These are phyloP conservation scores for Sequoiadendron giganteum DNA, from an alignment of 75 land plant genomes.

Conservation along the genomic window DNA sequence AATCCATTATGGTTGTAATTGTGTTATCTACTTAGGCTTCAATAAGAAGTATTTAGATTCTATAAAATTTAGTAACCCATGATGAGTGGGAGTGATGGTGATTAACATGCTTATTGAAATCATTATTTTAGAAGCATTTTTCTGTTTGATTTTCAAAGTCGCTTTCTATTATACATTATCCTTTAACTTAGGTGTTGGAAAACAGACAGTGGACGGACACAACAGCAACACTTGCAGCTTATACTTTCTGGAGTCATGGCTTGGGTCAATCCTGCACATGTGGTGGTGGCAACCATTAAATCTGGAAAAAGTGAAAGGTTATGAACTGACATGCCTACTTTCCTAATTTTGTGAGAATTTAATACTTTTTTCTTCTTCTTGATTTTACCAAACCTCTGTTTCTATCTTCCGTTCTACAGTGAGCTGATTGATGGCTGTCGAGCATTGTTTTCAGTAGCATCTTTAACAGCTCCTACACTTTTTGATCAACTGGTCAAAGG, in stretches of 20 bases:
- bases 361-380: slow-evolving; percentile 2
- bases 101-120: background rate
- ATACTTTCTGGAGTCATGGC: slow-evolving; percentile 56
- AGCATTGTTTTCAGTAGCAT: slow-evolving; percentile 75
- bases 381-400: slow-evolving; percentile 2
- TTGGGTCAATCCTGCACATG: slow-evolving; percentile 88
- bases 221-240: slow-evolving; percentile 78
- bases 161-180: background rate
- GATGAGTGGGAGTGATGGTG: background rate
- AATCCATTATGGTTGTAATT: background rate
- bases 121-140: background rate
- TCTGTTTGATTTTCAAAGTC: background rate
- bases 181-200: background rate
- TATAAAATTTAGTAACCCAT: background rate
- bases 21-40: background rate
- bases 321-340: background rate
- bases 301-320: slow-evolving; percentile 89
- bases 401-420: slow-evolving; percentile 36
- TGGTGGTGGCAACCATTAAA: slow-evolving; percentile 44
- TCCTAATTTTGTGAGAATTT: background rate
- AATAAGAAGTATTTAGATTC: background rate
- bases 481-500: slow-evolving; percentile 87
- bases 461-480: slow-evolving; percentile 52
- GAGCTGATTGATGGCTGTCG: slow-evolving; percentile 97
- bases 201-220: slow-evolving; percentile 64